Conservation (phyloP, 2,329 filamentous ascomycete species). For the Xylaria sp. region DNA sequence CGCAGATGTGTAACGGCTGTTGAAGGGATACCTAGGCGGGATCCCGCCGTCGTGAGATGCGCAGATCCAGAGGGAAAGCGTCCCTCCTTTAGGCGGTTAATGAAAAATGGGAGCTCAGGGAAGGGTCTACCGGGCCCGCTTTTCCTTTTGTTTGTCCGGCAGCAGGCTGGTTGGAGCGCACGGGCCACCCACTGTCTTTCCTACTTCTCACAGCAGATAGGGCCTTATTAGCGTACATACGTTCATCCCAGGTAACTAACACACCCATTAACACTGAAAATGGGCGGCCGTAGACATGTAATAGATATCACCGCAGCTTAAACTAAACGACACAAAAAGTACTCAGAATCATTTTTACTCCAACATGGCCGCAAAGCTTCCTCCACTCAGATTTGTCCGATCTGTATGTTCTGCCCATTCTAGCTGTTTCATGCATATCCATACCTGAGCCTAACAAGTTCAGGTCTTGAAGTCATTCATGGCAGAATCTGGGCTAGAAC, state of each 20-base stretch:
- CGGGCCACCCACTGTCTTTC: conserved; percentile 17
- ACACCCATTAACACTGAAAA: no score
- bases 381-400: conserved; percentile 71
- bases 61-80: not conserved
- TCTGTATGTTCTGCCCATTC: conserved; percentile 60
- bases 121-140: not conserved
- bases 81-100: conserved; percentile 6
- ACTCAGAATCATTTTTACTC: not conserved
- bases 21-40: not conserved
- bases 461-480: conserved; percentile 89
- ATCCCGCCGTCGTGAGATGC: conserved; percentile 10
- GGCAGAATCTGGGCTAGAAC: conserved; percentile 86
- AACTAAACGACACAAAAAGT: not conserved
- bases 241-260: no score
- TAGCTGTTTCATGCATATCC: not conserved
- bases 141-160: not conserved
- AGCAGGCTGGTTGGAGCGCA: conserved; percentile 21
- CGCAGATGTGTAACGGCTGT: conserved; percentile 11
- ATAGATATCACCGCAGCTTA: not conserved
- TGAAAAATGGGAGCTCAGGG: conserved; percentile 15
- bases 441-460: conserved; percentile 11
- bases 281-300: no score
- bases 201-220: not conserved
- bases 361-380: conserved; percentile 53
- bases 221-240: no score